Evolutionary conservation across 345 rosid genomes (phyloP).

Genomic region (Physaria fendleri): DNA sequence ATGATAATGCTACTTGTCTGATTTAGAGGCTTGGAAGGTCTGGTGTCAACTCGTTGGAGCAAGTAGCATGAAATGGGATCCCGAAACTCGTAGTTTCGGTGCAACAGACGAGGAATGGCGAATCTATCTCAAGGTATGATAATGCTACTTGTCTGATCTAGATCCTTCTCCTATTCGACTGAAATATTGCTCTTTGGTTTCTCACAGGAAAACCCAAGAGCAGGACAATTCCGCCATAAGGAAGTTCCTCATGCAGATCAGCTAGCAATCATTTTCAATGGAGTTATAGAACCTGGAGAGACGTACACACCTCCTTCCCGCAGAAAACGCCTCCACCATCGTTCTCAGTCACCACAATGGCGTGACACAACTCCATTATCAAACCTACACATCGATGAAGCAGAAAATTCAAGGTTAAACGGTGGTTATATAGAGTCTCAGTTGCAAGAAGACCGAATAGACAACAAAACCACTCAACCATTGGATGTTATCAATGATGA

Average conservation of each 20-base stretch:
- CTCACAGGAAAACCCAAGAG: conserved; percentile 39
- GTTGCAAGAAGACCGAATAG: conserved; percentile 8
- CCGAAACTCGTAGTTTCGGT: conserved; percentile 34
- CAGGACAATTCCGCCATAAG: conserved; percentile 39
- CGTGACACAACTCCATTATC: conserved; percentile 8
- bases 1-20: conserved; percentile 4
- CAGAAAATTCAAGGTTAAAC: conserved; percentile 9
- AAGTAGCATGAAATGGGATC: conserved; percentile 46
- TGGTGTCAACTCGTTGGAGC: conserved; percentile 44
- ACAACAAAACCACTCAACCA: background rate
- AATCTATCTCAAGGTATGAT: conserved; percentile 30
- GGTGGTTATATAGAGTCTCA: conserved; percentile 12
- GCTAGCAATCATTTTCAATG: conserved; percentile 37
- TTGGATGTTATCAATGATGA: conserved; percentile 24
- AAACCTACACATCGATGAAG: conserved; percentile 24
- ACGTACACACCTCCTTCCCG: conserved; percentile 28
- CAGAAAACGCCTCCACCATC: conserved; percentile 12
- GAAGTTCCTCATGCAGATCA: conserved; percentile 38
- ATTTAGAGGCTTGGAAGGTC: conserved; percentile 39
- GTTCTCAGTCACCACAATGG: conserved; percentile 17
- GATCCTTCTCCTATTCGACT: background rate
- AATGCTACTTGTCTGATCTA: background rate
- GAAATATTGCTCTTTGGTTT: background rate
- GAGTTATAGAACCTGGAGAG: conserved; percentile 29
- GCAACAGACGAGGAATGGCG: conserved; percentile 42